Base-by-base conservation (phyloP, 805 yeast genomes). In the Kodamaea laetipori region DNA sequence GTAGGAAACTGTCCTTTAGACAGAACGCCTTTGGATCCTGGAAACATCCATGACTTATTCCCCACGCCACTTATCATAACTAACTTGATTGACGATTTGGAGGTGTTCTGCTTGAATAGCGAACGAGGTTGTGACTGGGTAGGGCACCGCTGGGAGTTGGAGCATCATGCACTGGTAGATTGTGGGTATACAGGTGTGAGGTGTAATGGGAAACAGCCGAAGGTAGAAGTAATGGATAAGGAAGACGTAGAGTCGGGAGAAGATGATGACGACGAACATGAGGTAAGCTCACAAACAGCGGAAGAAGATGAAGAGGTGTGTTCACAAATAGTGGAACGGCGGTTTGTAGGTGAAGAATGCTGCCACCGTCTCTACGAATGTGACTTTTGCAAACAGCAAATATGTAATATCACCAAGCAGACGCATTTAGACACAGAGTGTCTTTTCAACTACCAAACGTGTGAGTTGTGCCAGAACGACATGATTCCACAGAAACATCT, bases 21-120 rank as follows among this genome's bases (percentile, higher is more conserved):
- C 60, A 62, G 88, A 39, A 76, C 77, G 2, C 68, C 73, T 2
- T 51, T 83, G 32, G 61, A 66, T 42, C 45, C 59, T 3, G 55
- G 55, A 17, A 58, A 64, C 43, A 37, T 49, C 3, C 57, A 65
- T 35, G 72, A 67, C 41, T 52, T 67, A 39, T 67, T 67, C 32
- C 78, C 80, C 3, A 76, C 86, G 1, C 86, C 88, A 0, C 71
- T 80, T 16, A 61, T 83, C 6, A 64, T 83, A 3, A 59, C 75
- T n/a, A 80, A 81, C 50, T 70, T 84, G 52, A 68, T 81, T 1
- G 85, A 82, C 55, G 86, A 82, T 32, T 66, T 82, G 36, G 62
- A 67, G 36, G 86, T 83, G 2, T 59, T 58, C 38, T 83, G 90
- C 54, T 66, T 81, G 39, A 77, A 78, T 51, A 39, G 50, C 5